phyloP scores from a whole-genome alignment of 768 basidiomycete genomes.

The Ramaria sp. region DNA sequence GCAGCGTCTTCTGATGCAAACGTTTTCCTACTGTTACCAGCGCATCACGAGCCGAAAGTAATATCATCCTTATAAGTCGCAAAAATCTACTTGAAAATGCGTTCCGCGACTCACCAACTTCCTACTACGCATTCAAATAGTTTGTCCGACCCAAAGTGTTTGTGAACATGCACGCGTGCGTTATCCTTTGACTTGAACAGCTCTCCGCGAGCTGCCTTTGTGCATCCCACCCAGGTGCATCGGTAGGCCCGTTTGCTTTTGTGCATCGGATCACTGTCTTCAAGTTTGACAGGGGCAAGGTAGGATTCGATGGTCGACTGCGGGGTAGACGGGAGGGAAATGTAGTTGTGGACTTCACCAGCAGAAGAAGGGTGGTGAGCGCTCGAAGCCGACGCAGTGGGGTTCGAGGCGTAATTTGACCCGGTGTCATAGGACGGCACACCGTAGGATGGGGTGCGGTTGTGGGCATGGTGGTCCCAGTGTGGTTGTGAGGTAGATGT shows the following conservation, averaged over 20 bases:
- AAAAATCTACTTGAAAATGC: background rate
- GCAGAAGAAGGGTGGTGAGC: background rate
- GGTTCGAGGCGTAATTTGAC: too few species aligned
- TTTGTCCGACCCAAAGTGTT: conserved; percentile 6
- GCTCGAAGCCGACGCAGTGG: background rate
- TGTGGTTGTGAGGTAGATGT: too few species aligned
- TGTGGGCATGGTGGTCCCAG: too few species aligned
- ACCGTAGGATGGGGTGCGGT: too few species aligned
- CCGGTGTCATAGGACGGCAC: too few species aligned
- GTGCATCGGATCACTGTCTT: background rate
- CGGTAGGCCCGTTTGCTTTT: background rate
- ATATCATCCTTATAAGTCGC: background rate
- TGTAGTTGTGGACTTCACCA: background rate
- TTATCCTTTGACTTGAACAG: conserved; percentile 3
- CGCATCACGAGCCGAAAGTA: background rate
- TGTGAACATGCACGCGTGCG: conserved; percentile 5
- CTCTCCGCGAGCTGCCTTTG: background rate
- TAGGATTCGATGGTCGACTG: background rate
- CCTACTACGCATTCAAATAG: conserved; percentile 4
- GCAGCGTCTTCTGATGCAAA: conserved; percentile 9
- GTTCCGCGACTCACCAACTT: conserved; percentile 1
- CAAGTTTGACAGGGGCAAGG: background rate
- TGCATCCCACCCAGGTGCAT: background rate
- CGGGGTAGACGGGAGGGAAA: background rate
- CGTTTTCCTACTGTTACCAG: background rate